Base-by-base conservation (phyloP, 352 stramenopile species). In the Peronosclerospora sorghi region DNA sequence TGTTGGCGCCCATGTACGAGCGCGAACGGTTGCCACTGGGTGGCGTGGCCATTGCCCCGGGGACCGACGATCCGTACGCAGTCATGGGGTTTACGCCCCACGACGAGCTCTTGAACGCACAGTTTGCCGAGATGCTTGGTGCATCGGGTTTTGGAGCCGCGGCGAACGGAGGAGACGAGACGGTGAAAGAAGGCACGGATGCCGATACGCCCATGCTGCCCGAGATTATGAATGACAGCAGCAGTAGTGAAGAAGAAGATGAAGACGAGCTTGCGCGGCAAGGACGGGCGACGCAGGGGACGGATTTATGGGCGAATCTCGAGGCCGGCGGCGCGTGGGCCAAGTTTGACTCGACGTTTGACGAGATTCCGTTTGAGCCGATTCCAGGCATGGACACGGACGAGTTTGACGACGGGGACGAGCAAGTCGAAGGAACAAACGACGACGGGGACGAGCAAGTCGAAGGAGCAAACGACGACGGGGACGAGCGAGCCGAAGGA, bases 221-320 rank as follows among this genome's bases (percentile, higher is more conserved):
- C 0, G 76, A 86, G 51, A 89, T 89, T 46, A 84, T 86, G 68
- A 77, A 89, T 48, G 74, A 88, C 54, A 92, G 79, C 56, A 92
- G 79, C 62, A 91, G 79, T 58, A 92, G 76, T 38, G 74, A 88
- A 32, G 79, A 92, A 48, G 79, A 92, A 40, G 79, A 92, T 34
- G 55, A 80, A 19, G 69, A 77, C n/a, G 70, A 80, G 36, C 56
- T 75, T 38, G 59, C 59, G 45, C 49, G 59, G 13, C 62, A 69
- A 45, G 34, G 26, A 38, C 42, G 41, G 14, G 45, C 24, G 3
- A 41, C 35, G 17, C 21, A 20, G 14, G 49, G 58, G 0, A 43
- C 41, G 7, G 65, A 70, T 45, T 60, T 68, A 21, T 87, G 74
- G 74, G 67, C 74, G 29, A 84, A 66, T 43, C 82, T 84, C 14